Conservation (phyloP, 176 grass and related monocot genomes). For the Carex scoparia region DNA sequence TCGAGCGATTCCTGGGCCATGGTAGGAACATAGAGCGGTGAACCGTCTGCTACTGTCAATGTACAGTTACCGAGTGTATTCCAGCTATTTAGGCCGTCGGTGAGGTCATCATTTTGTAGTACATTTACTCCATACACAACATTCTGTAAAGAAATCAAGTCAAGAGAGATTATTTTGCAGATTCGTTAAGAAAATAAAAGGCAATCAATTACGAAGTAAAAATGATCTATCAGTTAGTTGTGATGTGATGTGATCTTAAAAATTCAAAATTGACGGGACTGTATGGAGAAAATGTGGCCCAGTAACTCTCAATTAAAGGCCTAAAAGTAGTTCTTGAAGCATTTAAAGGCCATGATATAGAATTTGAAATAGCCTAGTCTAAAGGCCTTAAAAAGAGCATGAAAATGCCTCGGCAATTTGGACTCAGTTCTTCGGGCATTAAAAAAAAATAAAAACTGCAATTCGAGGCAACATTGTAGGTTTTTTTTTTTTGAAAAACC, state of each 20-base stretch:
- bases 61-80: constrained; percentile 52
- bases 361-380: background rate
- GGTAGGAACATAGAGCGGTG: constrained; percentile 47
- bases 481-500: background rate
- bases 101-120: constrained; percentile 51
- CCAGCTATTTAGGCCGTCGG: constrained; percentile 52
- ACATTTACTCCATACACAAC: constrained; percentile 67
- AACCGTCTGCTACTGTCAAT: constrained; percentile 49
- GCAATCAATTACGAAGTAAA: background rate
- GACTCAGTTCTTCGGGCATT: background rate
- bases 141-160: constrained; percentile 37
- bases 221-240: background rate
- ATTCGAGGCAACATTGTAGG: background rate
- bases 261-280: background rate
- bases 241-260: background rate
- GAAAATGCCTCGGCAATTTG: background rate
- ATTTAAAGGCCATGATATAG: background rate
- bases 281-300: background rate
- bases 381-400: background rate
- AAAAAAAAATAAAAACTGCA: background rate
- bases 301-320: background rate
- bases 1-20: constrained; percentile 59
- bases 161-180: background rate
- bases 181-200: no score
- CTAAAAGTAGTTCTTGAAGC: background rate